Evolutionary conservation across 2,329 filamentous ascomycete species (phyloP).

Genomic region (Botrytis deweyae): DNA sequence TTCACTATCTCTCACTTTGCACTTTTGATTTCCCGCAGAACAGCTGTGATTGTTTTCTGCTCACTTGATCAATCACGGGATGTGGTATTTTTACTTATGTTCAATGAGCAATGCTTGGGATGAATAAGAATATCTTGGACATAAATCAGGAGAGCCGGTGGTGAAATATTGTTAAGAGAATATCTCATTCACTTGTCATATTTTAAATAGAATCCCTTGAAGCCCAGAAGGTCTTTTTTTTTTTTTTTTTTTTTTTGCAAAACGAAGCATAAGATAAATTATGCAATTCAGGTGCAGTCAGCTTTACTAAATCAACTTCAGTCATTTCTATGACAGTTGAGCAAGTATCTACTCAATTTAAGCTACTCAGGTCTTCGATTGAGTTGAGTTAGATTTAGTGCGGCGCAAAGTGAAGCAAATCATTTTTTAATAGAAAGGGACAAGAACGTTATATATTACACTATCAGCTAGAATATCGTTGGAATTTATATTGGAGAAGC

Average conservation of each 20-base stretch:
- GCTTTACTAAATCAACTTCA: not conserved
- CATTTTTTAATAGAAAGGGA: not conserved
- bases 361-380: not conserved
- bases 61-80: too few species aligned
- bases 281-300: not conserved
- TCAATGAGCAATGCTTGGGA: too few species aligned
- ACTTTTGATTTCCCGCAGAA: not conserved
- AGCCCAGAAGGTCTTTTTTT: not conserved
- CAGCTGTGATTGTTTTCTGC: too few species aligned
- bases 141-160: not conserved
- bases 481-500: not conserved
- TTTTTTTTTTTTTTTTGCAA: too few species aligned
- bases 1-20: accelerated
- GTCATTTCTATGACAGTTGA: not conserved
- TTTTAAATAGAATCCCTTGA: accelerated
- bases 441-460: not conserved
- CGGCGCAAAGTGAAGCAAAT: not conserved
- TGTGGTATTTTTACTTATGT: not conserved
- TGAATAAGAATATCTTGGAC: too few species aligned
- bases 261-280: not conserved
- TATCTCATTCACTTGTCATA: not conserved
- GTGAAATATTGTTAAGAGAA: not conserved
- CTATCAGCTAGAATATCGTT: not conserved
- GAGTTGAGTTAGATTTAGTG: not conserved
- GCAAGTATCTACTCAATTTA: not conserved